Evolutionary conservation across 2,329 filamentous ascomycete genomes (phyloP), one percentile per base, ranked within the genome.

Genomic region (Xylariomycetidae sp.): DNA sequence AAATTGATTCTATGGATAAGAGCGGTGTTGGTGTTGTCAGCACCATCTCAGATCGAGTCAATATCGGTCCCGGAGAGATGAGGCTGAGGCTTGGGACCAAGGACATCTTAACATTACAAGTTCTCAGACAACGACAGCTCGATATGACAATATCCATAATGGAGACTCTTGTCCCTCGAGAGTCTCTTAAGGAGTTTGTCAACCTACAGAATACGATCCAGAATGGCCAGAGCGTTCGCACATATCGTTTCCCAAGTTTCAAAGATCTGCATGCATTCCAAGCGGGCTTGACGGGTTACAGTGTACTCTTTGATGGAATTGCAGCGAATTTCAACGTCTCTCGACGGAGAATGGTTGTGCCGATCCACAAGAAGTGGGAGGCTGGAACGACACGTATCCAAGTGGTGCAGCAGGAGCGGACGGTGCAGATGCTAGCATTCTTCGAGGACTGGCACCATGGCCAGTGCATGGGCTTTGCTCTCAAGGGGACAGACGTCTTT

Each of bases 311-410:
- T 46, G 84, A 88, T 53, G 78, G 79, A 6, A 61, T 85, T 33
- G 87, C 87, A 5, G 69, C 74, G 6, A 80, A 78, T 0, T 86
- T 95, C 57, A 80, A 83, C 37, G 94, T 95, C 45, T 81, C 88
- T 2, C 80, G 88, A 18, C 79, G 86, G 30, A 77, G 86, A 45
- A 92, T 89, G 82, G 86, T 95, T 10, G 87, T 94, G 12, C 87
- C 87, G 0, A 90, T 95, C 45, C 85, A 94, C 65, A 94, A 95
- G 64, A 92, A 92, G 59, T 94, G 87, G 86, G 88, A 94, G 54
- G 85, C 88, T 3, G 78, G 72, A n/a, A 74, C 72, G 23, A 86
- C 86, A 7, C 79, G 89, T 22, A 69, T 95, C 6, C 88, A 95
- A 56, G 70, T 95, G 23, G 78, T 95, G 22, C 72, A 79, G 45